These are phyloP conservation scores for Solanum stenotomum DNA, from an alignment of 257 asterid species.

Conservation along the genomic window DNA sequence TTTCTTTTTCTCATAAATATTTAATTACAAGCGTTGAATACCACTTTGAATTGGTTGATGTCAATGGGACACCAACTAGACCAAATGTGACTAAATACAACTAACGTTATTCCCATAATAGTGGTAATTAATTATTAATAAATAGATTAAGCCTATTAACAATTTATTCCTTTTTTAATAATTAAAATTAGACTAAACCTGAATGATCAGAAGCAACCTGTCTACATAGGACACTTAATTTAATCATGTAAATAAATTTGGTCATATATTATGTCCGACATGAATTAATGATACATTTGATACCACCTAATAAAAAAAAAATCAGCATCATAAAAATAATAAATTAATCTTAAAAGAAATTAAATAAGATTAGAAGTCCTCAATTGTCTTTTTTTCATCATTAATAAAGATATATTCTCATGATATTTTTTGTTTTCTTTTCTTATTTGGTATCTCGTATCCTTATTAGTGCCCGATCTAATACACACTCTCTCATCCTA, in stretches of 20 bases:
- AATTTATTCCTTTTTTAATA: not conserved
- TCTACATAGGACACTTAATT: not conserved
- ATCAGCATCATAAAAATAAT: not conserved
- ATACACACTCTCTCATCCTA: too few species aligned
- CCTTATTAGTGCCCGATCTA: not conserved
- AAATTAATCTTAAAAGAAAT: not conserved
- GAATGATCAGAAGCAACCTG: not conserved
- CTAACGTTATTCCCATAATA: not conserved
- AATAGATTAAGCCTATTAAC: not conserved
- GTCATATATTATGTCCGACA: not conserved
- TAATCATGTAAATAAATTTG: not conserved
- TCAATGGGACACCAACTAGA: not conserved
- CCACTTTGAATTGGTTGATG: not conserved
- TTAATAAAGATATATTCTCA: not conserved
- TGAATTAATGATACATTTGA: not conserved
- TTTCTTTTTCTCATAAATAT: not conserved
- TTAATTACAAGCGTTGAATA: not conserved
- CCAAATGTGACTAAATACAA: not conserved
- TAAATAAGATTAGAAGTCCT: not conserved
- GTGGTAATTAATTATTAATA: not conserved
- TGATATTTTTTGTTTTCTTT: too few species aligned
- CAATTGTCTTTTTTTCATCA: not conserved
- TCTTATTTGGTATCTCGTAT: too few species aligned
- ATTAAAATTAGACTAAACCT: not conserved
- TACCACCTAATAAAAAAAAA: not conserved